Base-by-base conservation (phyloP, 805 yeast genomes). In the Saccharomyces paradoxus region DNA sequence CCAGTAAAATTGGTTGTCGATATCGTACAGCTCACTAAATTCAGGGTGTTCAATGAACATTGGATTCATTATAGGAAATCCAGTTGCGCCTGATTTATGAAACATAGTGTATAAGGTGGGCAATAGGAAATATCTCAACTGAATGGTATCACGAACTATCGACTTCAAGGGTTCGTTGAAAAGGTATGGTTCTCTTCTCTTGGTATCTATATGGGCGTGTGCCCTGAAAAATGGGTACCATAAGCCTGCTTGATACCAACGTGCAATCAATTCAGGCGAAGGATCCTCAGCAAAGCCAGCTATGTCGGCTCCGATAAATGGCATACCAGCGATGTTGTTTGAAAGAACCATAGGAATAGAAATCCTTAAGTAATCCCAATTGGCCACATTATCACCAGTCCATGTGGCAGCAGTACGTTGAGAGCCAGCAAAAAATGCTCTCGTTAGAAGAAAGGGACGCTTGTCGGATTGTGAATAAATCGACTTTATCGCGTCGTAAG, bases 261-360 rank as follows among this genome's bases (percentile, higher is more conserved):
- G 79, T 0, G 87, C 80, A 55, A 89, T 74, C 56, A 94, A 72
- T 64, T 94, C 98, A 37, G 80, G 77, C 0, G 83, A 74, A 0
- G 99, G 98, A 67, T 94, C 80, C 2, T 96, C 96, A 65, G 90
- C 91, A 66, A 94, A 94, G 0, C 99, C 99, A 32, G 97, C 98
- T 49, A 94, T 92, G 73, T 94, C 99, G 8, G 97, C 92, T 8
- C 99, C 99, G 6, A 87, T 79, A 72, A 91, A 92, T 30, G 97
- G 96, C 83, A 83, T 84, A 8, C 96, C 96, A 1, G 82, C 88
- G 29, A 88, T 74, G 49, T 90, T 89, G 59, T 84, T 79, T 2
- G 95, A 87, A 56, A 94, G 74, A 14, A 89, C 70, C 96, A 90
- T 91, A 6, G 98, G 97, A 48, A 89, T 78, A 0, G 97, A 88